A percentile compares a stretch with the other conserved stretches of the same genome.
Conservation (phyloP, 306 rosid genomes). For the Cicer bijugum region DNA sequence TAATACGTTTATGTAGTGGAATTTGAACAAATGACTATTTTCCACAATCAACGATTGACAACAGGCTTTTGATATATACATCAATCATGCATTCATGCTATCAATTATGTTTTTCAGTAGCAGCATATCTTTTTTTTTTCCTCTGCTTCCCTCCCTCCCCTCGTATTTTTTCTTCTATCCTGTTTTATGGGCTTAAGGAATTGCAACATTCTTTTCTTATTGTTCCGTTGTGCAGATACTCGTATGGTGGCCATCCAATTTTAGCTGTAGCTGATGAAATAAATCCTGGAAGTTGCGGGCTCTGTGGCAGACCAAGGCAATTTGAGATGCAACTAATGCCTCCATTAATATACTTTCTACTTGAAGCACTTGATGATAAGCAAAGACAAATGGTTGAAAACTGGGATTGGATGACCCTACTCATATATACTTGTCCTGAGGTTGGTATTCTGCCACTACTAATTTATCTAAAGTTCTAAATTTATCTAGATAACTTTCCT, state of each 20-base stretch:
- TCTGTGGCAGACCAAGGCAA: slow-evolving; percentile 74
- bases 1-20: too few relatives aligned
- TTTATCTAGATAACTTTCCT: not conserved
- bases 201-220: not conserved
- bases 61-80: not conserved
- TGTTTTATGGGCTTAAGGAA: not conserved
- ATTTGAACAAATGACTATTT: too few relatives aligned
- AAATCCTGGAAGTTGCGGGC: slow-evolving; percentile 65
- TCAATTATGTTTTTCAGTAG: slow-evolving; percentile 1
- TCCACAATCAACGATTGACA: too few relatives aligned
- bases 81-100: slow-evolving; percentile 3
- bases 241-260: slow-evolving; percentile 73
- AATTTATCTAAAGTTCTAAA: slow-evolving; percentile 10
- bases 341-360: slow-evolving; percentile 75
- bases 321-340: slow-evolving; percentile 94
- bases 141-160: not conserved
- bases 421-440: slow-evolving; percentile 74
- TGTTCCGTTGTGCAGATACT: slow-evolving; percentile 59
- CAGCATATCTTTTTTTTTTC: slow-evolving; percentile 2
- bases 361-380: slow-evolving; percentile 63
- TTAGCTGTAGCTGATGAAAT: slow-evolving; percentile 62
- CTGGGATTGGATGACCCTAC: slow-evolving; percentile 94
- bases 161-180: not conserved
- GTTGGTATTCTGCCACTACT: slow-evolving; percentile 51
- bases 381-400: slow-evolving; percentile 57